These are phyloP conservation scores for Russula olivacea DNA, from an alignment of 768 basidiomycete species.

Conservation along the genomic window DNA sequence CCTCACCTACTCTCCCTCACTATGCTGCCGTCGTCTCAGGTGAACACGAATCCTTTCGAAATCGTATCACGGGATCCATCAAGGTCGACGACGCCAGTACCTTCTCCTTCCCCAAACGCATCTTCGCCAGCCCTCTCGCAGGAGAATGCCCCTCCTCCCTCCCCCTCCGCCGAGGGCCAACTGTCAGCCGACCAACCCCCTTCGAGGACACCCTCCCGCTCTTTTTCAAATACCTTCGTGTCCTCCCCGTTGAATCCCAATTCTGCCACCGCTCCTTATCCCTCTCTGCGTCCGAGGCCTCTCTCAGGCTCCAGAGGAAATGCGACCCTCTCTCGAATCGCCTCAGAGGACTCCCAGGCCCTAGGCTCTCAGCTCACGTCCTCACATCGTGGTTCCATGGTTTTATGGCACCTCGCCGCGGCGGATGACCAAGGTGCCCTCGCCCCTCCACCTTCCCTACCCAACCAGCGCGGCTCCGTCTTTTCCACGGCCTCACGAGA, in stretches of 20 bases:
- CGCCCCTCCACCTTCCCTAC: constrained; percentile 33
- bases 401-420: constrained; percentile 56
- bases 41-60: constrained; percentile 18
- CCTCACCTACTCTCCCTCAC: not conserved
- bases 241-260: constrained; percentile 53
- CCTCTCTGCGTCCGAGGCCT: constrained; percentile 35
- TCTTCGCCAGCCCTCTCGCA: constrained; percentile 6
- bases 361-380: constrained; percentile 32
- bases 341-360: constrained; percentile 42
- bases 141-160: not conserved
- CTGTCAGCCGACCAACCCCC: not conserved
- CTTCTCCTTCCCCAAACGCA: not conserved
- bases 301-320: constrained; percentile 35
- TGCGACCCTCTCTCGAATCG: constrained; percentile 39
- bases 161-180: not conserved
- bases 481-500: constrained; percentile 46
- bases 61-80: constrained; percentile 7
- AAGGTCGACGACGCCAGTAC: constrained; percentile 11
- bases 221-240: constrained; percentile 35
- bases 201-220: constrained; percentile 28
- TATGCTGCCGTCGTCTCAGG: constrained; percentile 14
- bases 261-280: constrained; percentile 26
- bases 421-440: constrained; percentile 30
- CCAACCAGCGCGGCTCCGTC: constrained; percentile 37
- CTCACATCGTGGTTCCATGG: constrained; percentile 50